A percentile compares a stretch with the other conserved stretches of the same genome.
These are phyloP conservation scores for Claviceps sp. DNA, from an alignment of 2,329 filamentous ascomycete species.

Conservation along the genomic window DNA sequence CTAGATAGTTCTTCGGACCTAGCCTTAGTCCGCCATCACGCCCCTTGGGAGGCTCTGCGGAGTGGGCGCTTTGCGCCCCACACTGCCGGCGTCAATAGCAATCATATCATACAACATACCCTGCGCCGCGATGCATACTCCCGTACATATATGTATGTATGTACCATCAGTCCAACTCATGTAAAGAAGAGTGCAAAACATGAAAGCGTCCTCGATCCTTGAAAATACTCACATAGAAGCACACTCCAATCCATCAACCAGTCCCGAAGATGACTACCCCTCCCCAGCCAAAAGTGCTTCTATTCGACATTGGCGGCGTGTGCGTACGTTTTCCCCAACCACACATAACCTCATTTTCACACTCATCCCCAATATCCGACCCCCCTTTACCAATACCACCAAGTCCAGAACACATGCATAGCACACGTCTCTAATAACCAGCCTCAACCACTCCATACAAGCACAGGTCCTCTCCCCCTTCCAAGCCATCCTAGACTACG, in stretches of 20 bases:
- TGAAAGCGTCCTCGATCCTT: not conserved
- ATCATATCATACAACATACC: too few species aligned
- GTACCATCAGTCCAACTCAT: too few species aligned
- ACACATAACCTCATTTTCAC: not conserved
- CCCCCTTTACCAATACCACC: too few species aligned
- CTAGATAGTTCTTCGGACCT: too few species aligned
- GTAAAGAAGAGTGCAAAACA: too few species aligned
- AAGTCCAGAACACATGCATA: not conserved
- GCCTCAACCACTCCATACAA: not conserved
- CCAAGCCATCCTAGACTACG: constrained; percentile 86
- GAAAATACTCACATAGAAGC: constrained; percentile 2
- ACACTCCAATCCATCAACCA: constrained; percentile 13
- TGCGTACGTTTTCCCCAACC: constrained; percentile 53
- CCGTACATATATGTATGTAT: too few species aligned
- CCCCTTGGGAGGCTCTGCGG: too few species aligned
- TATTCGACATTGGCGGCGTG: constrained; percentile 95
- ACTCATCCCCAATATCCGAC: too few species aligned
- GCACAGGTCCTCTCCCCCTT: constrained; percentile 73
- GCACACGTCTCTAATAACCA: not conserved
- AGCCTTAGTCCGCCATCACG: too few species aligned
- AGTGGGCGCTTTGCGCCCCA: too few species aligned
- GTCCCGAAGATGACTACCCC: constrained; percentile 25
- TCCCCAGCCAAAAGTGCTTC: constrained; percentile 54
- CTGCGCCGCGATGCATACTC: too few species aligned
- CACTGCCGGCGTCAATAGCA: too few species aligned